Conservation (phyloP, 345 rosid genomes). For the Boechera retrofracta region DNA sequence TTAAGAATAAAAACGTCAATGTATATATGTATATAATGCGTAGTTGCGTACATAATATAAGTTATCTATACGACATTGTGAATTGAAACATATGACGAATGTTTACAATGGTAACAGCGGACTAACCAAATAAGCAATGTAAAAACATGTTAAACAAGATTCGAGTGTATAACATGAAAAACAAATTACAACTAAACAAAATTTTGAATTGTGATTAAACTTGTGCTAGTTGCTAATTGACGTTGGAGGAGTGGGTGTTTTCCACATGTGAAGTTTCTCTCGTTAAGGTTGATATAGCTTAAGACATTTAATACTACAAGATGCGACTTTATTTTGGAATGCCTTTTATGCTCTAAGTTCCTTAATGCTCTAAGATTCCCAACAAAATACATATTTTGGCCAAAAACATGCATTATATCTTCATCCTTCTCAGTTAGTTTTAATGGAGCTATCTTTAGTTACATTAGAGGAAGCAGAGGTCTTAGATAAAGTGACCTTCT, state of each 20-base stretch:
- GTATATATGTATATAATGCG: conserved; percentile 16
- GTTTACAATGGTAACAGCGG: background rate
- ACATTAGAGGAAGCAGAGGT: background rate
- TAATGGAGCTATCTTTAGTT: background rate
- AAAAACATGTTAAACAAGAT: conserved; percentile 10
- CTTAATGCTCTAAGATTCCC: background rate
- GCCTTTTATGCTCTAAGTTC: background rate
- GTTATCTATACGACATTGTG: background rate
- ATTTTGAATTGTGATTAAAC: background rate
- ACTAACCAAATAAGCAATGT: background rate
- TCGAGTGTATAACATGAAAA: background rate
- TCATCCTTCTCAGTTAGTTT: background rate
- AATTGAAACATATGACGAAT: background rate
- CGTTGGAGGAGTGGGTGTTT: conserved; percentile 1
- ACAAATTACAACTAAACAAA: background rate
- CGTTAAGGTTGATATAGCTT: background rate
- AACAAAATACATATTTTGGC: background rate
- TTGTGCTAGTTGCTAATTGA: background rate
- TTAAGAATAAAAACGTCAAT: background rate
- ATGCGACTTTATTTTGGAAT: background rate
- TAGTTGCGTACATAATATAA: background rate
- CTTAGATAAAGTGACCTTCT: background rate
- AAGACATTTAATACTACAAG: background rate
- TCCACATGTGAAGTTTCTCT: background rate
- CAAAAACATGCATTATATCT: background rate